Percentiles rank a stretch among this genome's conserved stretches.
Conservation (phyloP, 2,329 filamentous ascomycete species). For the Leptographium lundbergii region DNA sequence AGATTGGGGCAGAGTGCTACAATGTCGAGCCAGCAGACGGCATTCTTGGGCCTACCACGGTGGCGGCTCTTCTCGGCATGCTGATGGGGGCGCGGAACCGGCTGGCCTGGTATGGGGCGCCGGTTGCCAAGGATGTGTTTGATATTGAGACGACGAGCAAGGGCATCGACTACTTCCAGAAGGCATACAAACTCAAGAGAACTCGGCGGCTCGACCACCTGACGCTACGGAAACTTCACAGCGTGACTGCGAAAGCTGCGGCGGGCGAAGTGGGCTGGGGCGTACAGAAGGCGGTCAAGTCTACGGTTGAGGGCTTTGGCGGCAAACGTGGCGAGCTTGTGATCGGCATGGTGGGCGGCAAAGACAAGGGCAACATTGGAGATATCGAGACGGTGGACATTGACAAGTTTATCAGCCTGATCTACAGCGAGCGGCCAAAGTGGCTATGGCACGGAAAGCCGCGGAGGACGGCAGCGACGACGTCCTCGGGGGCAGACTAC, state of each 20-base stretch:
- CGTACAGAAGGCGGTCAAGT: slow-evolving; percentile 88
- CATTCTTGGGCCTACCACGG: slow-evolving; percentile 81
- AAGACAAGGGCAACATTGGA: slow-evolving; percentile 78
- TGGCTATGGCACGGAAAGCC: slow-evolving; percentile 94
- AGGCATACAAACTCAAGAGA: slow-evolving; percentile 66
- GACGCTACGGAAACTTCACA: slow-evolving; percentile 70
- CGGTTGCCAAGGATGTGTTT: slow-evolving; percentile 83
- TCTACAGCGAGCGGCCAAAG: slow-evolving; percentile 71
- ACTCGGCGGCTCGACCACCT: slow-evolving; percentile 71
- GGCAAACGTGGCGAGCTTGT: slow-evolving; percentile 91
- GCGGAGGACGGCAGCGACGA: slow-evolving; percentile 41
- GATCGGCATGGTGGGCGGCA: slow-evolving; percentile 81
- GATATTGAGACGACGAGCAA: slow-evolving; percentile 72
- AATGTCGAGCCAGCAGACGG: slow-evolving; percentile 88
- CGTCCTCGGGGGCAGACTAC: not conserved
- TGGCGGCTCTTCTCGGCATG: slow-evolving; percentile 75
- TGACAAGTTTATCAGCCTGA: slow-evolving; percentile 66
- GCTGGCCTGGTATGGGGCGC: slow-evolving; percentile 70
- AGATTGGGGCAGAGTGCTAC: slow-evolving; percentile 84
- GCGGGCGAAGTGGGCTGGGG: slow-evolving; percentile 81
- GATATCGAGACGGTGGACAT: slow-evolving; percentile 89
- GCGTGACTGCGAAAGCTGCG: slow-evolving; percentile 78
- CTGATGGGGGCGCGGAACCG: slow-evolving; percentile 84
- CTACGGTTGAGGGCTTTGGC: slow-evolving; percentile 83
- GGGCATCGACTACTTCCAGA: slow-evolving; percentile 81